Conservation (phyloP, 2,329 filamentous ascomycete species). For the Aspergillus latus region DNA sequence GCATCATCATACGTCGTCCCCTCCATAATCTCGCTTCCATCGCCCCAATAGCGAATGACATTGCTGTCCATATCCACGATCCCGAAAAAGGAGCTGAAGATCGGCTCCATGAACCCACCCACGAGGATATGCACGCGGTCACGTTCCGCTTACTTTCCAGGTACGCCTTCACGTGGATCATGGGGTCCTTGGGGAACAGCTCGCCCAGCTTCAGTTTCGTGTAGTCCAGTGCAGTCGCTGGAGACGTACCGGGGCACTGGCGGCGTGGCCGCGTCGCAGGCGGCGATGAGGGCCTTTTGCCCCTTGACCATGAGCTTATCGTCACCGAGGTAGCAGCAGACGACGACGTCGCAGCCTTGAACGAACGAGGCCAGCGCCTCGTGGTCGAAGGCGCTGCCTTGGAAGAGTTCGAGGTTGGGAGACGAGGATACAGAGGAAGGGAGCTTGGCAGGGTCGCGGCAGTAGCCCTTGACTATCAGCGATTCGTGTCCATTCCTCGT, state of each 20-base stretch:
- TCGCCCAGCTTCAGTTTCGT: slow-evolving; percentile 40
- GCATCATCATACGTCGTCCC: slow-evolving; percentile 40
- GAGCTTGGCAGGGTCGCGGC: slow-evolving; percentile 31
- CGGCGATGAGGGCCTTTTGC: slow-evolving; percentile 45
- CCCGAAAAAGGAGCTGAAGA: slow-evolving; percentile 29
- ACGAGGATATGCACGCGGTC: slow-evolving; percentile 43
- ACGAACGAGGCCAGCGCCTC: slow-evolving; percentile 29
- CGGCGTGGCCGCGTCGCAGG: slow-evolving; percentile 31
- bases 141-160: slow-evolving; percentile 38
- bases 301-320: slow-evolving; percentile 43
- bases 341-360: slow-evolving; percentile 35
- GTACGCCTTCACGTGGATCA: slow-evolving; percentile 42
- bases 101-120: slow-evolving; percentile 39
- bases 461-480: slow-evolving; percentile 21
- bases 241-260: slow-evolving; percentile 42
- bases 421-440: slow-evolving; percentile 9
- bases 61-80: slow-evolving; percentile 25
- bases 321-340: slow-evolving; percentile 45
- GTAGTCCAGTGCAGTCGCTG: slow-evolving; percentile 46
- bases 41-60: slow-evolving; percentile 38
- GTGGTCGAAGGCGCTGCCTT: slow-evolving; percentile 29
- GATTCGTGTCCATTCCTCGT: too few relatives aligned
- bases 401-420: slow-evolving; percentile 20
- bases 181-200: slow-evolving; percentile 42
- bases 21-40: slow-evolving; percentile 41